phyloP scores from a whole-genome alignment of 2,329 filamentous ascomycete genomes.

The Claviceps quebecensis region DNA sequence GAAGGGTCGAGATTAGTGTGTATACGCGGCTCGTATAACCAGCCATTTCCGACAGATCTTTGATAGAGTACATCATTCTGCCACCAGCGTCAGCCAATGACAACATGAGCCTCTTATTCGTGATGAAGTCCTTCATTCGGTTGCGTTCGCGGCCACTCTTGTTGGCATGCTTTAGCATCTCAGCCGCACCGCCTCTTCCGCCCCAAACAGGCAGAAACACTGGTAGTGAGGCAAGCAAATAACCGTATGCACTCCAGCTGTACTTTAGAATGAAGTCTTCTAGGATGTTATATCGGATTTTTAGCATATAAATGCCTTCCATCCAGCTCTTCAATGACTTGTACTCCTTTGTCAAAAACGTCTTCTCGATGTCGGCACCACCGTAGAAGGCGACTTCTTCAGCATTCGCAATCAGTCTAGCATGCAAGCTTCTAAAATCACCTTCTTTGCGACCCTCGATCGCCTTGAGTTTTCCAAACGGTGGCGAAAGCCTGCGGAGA shows the following conservation, averaged over 20 bases:
- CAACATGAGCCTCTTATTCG: slow-evolving; percentile 95
- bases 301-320: slow-evolving; percentile 95
- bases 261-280: slow-evolving; percentile 98
- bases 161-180: slow-evolving; percentile 40
- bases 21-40: slow-evolving; percentile 95
- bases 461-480: slow-evolving; percentile 92
- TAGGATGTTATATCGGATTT: slow-evolving; percentile 96
- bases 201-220: slow-evolving; percentile 93
- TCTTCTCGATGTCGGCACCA: slow-evolving; percentile 86
- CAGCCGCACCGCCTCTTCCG: slow-evolving; percentile 59
- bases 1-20: slow-evolving; percentile 84
- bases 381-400: slow-evolving; percentile 98
- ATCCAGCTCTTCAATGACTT: slow-evolving; percentile 90
- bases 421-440: slow-evolving; percentile 83
- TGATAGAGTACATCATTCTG: slow-evolving; percentile 99
- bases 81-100: slow-evolving; percentile 92
- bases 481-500: slow-evolving; percentile 74
- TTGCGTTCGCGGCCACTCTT: slow-evolving; percentile 55
- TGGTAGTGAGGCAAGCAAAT: slow-evolving; percentile 80
- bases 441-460: slow-evolving; percentile 92
- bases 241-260: slow-evolving; percentile 96
- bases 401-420: slow-evolving; percentile 86
- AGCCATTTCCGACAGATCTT: slow-evolving; percentile 88
- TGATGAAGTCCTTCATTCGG: slow-evolving; percentile 98
- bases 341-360: slow-evolving; percentile 83